Percentiles rank a stretch among this genome's conserved stretches.
Evolutionary conservation across 441 rosid genomes (phyloP).

Genomic region (Gossypium gossypioides): DNA sequence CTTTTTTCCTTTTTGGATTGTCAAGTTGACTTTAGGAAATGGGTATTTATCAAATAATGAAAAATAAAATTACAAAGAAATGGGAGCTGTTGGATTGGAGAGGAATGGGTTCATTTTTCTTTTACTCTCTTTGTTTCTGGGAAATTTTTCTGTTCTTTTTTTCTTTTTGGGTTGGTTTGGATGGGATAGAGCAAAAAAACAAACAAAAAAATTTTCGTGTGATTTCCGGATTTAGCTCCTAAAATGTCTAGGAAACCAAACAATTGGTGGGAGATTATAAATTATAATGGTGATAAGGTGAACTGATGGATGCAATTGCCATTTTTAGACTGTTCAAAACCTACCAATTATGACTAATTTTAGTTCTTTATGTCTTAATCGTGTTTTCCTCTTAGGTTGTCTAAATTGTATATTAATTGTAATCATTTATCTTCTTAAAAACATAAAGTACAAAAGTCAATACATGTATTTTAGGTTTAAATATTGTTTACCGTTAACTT

Average conservation of each 20-base stretch:
- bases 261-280: slow-evolving; percentile 48
- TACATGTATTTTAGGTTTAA: too few relatives aligned
- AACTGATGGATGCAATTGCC: slow-evolving; percentile 25
- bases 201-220: slow-evolving; percentile 16
- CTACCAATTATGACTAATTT: slow-evolving; percentile 1
- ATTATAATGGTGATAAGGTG: background rate
- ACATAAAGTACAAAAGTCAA: background rate
- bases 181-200: slow-evolving; percentile 19
- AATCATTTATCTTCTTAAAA: background rate
- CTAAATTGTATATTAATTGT: background rate
- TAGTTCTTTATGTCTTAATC: background rate
- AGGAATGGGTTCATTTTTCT: slow-evolving; percentile 16
- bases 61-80: slow-evolving; percentile 8
- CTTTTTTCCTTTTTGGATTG: background rate
- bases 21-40: slow-evolving; percentile 9
- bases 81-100: slow-evolving; percentile 28
- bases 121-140: slow-evolving; percentile 21
- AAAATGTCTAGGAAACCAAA: slow-evolving; percentile 55
- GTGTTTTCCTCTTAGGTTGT: background rate
- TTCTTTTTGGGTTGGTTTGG: slow-evolving; percentile 19
- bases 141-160: background rate
- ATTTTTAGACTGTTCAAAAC: slow-evolving; percentile 24
- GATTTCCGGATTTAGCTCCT: slow-evolving; percentile 59
- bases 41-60: slow-evolving; percentile 21
- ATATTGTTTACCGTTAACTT: too few relatives aligned